phyloP scores from a whole-genome alignment of 2,329 filamentous ascomycete species.

The Ophiostoma populinum region DNA sequence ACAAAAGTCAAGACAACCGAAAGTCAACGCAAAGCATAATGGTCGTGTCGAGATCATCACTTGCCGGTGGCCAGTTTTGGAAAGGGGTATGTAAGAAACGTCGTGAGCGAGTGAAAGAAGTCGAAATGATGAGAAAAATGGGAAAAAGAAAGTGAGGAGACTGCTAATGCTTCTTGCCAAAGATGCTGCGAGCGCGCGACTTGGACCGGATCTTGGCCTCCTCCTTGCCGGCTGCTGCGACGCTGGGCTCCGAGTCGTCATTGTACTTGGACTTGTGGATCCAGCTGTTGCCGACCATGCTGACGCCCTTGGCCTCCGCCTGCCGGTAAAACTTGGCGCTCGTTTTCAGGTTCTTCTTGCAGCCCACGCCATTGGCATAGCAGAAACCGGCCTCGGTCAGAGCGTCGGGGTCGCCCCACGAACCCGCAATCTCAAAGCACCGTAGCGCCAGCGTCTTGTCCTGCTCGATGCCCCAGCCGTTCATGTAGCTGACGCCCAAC shows the following conservation, averaged over 20 bases:
- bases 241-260: slow-evolving; percentile 30
- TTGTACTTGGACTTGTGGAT: slow-evolving; percentile 94
- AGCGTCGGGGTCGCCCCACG: slow-evolving; percentile 90
- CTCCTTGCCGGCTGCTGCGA: slow-evolving; percentile 35
- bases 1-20: neutral
- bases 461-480: slow-evolving; percentile 92
- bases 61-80: no score
- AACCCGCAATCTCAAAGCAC: slow-evolving; percentile 92
- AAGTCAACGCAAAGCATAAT: no score
- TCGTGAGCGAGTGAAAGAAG: no score
- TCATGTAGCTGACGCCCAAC: slow-evolving; percentile 90
- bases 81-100: no score
- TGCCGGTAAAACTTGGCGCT: slow-evolving; percentile 78
- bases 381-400: slow-evolving; percentile 90
- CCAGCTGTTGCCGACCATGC: slow-evolving; percentile 98
- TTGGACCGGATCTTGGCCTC: slow-evolving; percentile 58
- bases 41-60: no score
- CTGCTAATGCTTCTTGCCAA: slow-evolving; percentile 26
- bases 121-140: neutral
- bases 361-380: slow-evolving; percentile 83
- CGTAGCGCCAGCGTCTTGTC: slow-evolving; percentile 75
- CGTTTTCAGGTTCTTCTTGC: slow-evolving; percentile 91
- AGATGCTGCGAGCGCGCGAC: slow-evolving; percentile 56
- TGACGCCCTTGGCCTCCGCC: slow-evolving; percentile 86
- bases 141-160: slow-evolving; percentile 5